A percentile compares a stretch with the other conserved stretches of the same genome.
Evolutionary conservation across 129 eudicot genomes (phyloP).

Genomic region (Centrapalus pauciflorus): DNA sequence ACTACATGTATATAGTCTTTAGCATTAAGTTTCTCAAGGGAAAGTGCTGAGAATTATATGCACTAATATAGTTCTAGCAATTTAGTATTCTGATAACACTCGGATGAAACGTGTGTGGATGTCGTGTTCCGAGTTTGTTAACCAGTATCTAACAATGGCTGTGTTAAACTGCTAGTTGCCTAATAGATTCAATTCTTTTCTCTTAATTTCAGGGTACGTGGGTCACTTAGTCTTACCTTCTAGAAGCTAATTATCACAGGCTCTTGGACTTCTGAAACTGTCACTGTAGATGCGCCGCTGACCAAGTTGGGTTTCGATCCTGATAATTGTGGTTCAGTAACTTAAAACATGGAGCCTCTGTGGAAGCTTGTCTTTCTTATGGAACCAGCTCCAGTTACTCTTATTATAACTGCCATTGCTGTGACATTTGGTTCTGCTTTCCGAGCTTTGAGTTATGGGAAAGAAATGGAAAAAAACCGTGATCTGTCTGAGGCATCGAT

Average conservation of each 20-base stretch:
- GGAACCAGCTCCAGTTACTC: constrained; percentile 89
- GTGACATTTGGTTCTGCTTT: constrained; percentile 82
- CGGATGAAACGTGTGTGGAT: neutral
- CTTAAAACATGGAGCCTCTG: constrained; percentile 65
- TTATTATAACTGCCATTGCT: constrained; percentile 76
- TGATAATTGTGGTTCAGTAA: constrained; percentile 12
- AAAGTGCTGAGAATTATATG: neutral
- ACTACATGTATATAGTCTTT: too few species aligned
- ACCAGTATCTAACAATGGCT: neutral
- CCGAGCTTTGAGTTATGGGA: constrained; percentile 77
- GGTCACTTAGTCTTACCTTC: constrained; percentile 3
- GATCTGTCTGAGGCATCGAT: constrained; percentile 87
- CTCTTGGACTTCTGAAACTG: constrained; percentile 9
- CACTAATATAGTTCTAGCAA: neutral
- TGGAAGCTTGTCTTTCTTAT: constrained; percentile 80
- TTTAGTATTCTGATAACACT: neutral
- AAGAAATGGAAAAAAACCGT: constrained; percentile 91
- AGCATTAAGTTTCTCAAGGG: neutral
- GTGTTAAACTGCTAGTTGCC: neutral
- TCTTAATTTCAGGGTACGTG: constrained; percentile 16
- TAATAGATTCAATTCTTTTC: constrained; percentile 3
- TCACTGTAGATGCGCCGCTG: constrained; percentile 11
- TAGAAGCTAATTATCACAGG: constrained; percentile 9
- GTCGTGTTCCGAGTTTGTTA: neutral
- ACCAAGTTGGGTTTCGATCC: neutral